These are phyloP conservation scores for Eucalyptus pumila DNA, from an alignment of 345 rosid genomes.

Conservation along the genomic window DNA sequence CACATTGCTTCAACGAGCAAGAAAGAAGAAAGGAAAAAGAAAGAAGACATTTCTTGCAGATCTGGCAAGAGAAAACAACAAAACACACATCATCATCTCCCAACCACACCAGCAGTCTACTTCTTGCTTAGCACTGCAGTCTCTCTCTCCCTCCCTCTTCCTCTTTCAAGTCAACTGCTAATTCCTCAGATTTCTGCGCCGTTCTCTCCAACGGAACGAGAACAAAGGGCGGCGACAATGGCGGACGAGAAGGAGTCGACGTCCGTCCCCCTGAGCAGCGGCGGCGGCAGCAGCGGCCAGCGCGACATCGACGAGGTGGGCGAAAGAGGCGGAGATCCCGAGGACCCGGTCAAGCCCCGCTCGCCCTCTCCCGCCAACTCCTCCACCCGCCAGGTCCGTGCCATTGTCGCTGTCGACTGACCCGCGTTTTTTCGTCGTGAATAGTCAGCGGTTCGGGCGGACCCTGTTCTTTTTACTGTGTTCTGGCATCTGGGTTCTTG, in stretches of 20 bases:
- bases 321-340: slow-evolving; percentile 23
- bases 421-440: not conserved
- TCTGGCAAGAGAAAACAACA: not conserved
- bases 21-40: not conserved
- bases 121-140: not conserved
- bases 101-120: not conserved
- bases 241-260: slow-evolving; percentile 53
- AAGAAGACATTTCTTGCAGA: not conserved
- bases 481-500: not conserved
- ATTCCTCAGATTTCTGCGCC: not conserved
- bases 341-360: slow-evolving; percentile 49
- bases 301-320: slow-evolving; percentile 17
- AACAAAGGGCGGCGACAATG: slow-evolving; percentile 3
- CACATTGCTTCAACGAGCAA: not conserved
- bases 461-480: not conserved
- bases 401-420: not conserved
- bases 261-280: slow-evolving; percentile 31
- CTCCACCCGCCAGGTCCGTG: slow-evolving; percentile 48
- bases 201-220: not conserved
- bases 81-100: not conserved
- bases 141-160: not conserved
- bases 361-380: slow-evolving; percentile 35
- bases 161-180: not conserved
- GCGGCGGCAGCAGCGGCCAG: slow-evolving; percentile 15
- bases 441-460: not conserved